Conservation (phyloP, 192 early-diverging fungal genomes). For the Thamnidium elegans region DNA sequence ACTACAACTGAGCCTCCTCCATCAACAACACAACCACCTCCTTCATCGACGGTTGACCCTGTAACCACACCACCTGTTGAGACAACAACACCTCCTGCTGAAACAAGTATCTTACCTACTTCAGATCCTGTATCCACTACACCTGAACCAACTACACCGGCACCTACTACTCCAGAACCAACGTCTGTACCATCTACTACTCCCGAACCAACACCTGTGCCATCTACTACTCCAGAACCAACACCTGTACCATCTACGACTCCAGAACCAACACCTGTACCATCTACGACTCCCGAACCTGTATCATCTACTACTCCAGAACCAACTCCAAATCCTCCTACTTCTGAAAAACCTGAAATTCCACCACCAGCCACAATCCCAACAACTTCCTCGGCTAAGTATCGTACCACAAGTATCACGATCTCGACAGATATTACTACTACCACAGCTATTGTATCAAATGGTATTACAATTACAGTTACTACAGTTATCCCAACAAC, state of each 20-base stretch:
- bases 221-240: background rate
- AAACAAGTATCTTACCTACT: background rate
- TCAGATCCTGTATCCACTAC: background rate
- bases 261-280: background rate
- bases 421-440: conserved; percentile 10
- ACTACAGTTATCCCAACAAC: conserved; percentile 12
- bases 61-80: background rate
- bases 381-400: background rate
- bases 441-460: background rate
- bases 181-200: background rate
- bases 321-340: background rate
- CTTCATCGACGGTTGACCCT: background rate
- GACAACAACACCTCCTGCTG: background rate
- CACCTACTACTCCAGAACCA: background rate
- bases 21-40: too few relatives aligned
- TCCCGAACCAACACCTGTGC: background rate
- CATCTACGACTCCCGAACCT: background rate
- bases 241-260: background rate
- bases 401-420: background rate
- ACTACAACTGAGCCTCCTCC: too few relatives aligned
- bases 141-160: background rate
- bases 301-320: background rate
- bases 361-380: background rate
- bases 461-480: conserved; percentile 11
- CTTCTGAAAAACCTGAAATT: background rate